These are phyloP conservation scores for Dalbergia cochinchinensis DNA, from an alignment of 306 rosid species.

Conservation along the genomic window DNA sequence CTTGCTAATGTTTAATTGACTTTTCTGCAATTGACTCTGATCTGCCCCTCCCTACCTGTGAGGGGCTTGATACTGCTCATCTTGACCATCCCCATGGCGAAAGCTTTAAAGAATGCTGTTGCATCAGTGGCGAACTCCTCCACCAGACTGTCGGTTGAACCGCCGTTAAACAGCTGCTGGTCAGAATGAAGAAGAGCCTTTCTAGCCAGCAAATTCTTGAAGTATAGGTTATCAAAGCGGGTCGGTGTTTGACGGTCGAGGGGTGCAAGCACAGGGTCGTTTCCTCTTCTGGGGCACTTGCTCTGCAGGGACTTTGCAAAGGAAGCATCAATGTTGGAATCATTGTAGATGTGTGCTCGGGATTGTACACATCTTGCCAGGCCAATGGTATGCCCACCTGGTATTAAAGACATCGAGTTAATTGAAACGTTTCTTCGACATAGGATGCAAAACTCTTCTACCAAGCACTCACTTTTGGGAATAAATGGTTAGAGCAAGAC, in stretches of 20 bases:
- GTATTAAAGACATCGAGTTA: background rate
- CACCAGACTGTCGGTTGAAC: slow-evolving; percentile 49
- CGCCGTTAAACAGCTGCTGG: slow-evolving; percentile 58
- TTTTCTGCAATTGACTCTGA: slow-evolving; percentile 64
- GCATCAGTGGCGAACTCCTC: slow-evolving; percentile 42
- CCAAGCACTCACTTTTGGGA: slow-evolving; percentile 6
- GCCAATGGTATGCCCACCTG: slow-evolving; percentile 65
- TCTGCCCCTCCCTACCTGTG: slow-evolving; percentile 55
- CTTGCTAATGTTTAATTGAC: slow-evolving; percentile 29
- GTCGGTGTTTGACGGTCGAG: slow-evolving; percentile 57
- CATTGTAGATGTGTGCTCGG: slow-evolving; percentile 55
- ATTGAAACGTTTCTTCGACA: background rate
- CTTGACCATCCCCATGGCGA: slow-evolving; percentile 53
- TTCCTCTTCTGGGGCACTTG: slow-evolving; percentile 55
- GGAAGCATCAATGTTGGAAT: slow-evolving; percentile 54
- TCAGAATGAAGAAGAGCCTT: slow-evolving; percentile 67
- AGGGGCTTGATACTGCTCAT: slow-evolving; percentile 62
- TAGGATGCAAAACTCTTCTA: background rate
- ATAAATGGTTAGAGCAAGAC: background rate
- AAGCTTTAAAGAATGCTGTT: slow-evolving; percentile 44
- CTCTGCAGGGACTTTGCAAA: slow-evolving; percentile 50
- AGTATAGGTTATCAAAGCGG: slow-evolving; percentile 54
- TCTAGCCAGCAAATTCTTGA: slow-evolving; percentile 49
- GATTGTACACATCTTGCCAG: slow-evolving; percentile 54
- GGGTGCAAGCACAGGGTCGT: slow-evolving; percentile 40